Conservation (phyloP, 495 filamentous ascomycete species). For the Podospora appendiculata region DNA sequence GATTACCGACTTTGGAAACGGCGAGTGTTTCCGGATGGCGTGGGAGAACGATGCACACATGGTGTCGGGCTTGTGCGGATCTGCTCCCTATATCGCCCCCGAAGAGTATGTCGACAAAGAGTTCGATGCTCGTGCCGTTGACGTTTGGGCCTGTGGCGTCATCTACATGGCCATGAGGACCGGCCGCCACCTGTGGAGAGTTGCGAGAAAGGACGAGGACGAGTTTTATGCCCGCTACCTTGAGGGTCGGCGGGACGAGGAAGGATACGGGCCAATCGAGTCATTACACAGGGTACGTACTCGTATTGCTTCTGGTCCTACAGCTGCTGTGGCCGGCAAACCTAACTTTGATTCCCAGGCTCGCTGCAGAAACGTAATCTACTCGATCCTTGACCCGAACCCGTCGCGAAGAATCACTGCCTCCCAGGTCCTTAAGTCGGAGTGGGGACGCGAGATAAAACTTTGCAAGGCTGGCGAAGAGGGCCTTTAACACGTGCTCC, state of each 20-base stretch:
- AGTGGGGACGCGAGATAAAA: slow-evolving; percentile 96
- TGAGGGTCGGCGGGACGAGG: slow-evolving; percentile 83
- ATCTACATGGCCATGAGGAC: slow-evolving; percentile 99
- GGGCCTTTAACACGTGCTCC: slow-evolving; percentile 49
- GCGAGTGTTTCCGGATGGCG: slow-evolving; percentile 99
- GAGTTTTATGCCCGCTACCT: slow-evolving; percentile 95
- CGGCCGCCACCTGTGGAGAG: slow-evolving; percentile 90
- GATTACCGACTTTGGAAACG: slow-evolving; percentile 98
- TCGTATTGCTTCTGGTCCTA: neutral
- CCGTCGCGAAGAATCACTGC: slow-evolving; percentile 85
- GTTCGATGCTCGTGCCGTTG: slow-evolving; percentile 93
- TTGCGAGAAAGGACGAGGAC: slow-evolving; percentile 90
- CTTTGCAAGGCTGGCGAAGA: slow-evolving; percentile 94
- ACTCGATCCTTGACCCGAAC: slow-evolving; percentile 97
- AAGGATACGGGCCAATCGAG: slow-evolving; percentile 94
- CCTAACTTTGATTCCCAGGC: slow-evolving; percentile 48
- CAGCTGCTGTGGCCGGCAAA: slow-evolving; percentile 5
- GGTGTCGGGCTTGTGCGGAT: slow-evolving; percentile 94
- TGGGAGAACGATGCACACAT: slow-evolving; percentile 98
- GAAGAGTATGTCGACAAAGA: slow-evolving; percentile 94
- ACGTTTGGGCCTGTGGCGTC: slow-evolving; percentile 96
- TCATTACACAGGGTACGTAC: slow-evolving; percentile 81
- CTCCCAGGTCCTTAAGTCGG: slow-evolving; percentile 92
- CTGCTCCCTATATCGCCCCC: slow-evolving; percentile 93
- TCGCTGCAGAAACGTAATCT: slow-evolving; percentile 96